Conservation (phyloP, 495 filamentous ascomycete genomes). For the Penicillium taxi region DNA sequence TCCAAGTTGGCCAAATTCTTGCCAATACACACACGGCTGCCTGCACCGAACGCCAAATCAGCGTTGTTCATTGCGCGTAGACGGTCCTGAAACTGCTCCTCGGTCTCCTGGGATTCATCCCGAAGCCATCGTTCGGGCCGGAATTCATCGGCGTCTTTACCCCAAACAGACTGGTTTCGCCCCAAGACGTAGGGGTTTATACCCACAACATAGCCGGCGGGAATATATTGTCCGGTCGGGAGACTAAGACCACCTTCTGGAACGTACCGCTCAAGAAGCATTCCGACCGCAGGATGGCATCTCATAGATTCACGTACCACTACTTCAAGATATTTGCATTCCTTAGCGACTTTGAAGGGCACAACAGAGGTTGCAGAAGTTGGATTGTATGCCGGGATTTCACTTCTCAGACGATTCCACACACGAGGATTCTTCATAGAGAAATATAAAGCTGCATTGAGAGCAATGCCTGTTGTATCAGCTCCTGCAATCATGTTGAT, state of each 20-base stretch:
- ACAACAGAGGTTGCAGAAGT: constrained; percentile 11
- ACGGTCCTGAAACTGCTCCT: constrained; percentile 43
- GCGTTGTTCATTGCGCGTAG: constrained; percentile 21
- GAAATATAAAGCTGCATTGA: constrained; percentile 35
- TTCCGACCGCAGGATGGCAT: constrained; percentile 46
- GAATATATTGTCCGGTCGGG: constrained; percentile 43
- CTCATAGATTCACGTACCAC: constrained; percentile 57
- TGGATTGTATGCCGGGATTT: constrained; percentile 24
- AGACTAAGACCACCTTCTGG: constrained; percentile 47
- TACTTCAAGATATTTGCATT: constrained; percentile 49
- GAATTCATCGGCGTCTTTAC: constrained; percentile 53
- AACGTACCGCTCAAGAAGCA: constrained; percentile 44
- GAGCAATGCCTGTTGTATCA: constrained; percentile 31
- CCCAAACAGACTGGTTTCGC: constrained; percentile 48
- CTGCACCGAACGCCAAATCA: constrained; percentile 44
- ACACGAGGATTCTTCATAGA: constrained; percentile 26
- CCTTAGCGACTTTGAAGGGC: constrained; percentile 37
- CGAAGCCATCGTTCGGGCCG: constrained; percentile 61
- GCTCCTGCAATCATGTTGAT: constrained; percentile 38
- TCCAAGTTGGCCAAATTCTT: constrained; percentile 48
- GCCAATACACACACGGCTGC: constrained; percentile 47
- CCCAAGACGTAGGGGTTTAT: constrained; percentile 49
- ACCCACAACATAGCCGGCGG: constrained; percentile 35
- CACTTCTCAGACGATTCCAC: constrained; percentile 24
- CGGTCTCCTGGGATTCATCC: constrained; percentile 31